These are phyloP conservation scores for Malassezia sp. DNA, from an alignment of 1,284 basidiomycete species.

Conservation along the genomic window DNA sequence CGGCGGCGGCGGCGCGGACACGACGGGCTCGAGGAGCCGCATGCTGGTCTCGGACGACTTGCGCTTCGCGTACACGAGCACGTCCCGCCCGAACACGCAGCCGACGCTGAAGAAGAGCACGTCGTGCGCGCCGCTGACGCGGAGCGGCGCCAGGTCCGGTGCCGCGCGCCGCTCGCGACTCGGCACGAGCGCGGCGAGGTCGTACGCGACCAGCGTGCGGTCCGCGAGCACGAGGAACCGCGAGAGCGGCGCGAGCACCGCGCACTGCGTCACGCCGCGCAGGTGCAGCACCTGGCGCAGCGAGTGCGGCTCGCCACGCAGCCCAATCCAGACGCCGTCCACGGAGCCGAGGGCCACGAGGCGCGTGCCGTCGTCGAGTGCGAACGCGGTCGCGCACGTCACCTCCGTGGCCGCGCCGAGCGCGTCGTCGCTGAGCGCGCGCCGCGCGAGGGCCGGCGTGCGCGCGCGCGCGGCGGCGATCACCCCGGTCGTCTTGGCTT, in stretches of 20 bases:
- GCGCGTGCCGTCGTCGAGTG: slow-evolving; percentile 66
- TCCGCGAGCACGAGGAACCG: slow-evolving; percentile 90
- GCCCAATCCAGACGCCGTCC: slow-evolving; percentile 92
- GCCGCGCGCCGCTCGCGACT: slow-evolving; percentile 60
- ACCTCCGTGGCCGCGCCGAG: slow-evolving; percentile 73
- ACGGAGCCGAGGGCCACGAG: slow-evolving; percentile 85
- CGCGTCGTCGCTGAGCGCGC: slow-evolving; percentile 15
- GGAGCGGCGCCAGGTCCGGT: slow-evolving; percentile 56
- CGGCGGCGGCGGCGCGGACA: slow-evolving; percentile 53
- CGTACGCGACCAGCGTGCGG: slow-evolving; percentile 61
- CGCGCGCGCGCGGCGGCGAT: neutral
- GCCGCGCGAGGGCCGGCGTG: neutral
- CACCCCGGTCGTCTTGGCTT: slow-evolving; percentile 53
- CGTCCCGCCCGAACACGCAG: slow-evolving; percentile 65
- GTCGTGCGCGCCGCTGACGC: slow-evolving; percentile 74
- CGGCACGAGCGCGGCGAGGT: slow-evolving; percentile 87
- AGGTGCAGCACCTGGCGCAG: slow-evolving; percentile 79
- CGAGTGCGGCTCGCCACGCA: slow-evolving; percentile 72
- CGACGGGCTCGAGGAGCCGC: slow-evolving; percentile 82
- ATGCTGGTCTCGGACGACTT: slow-evolving; percentile 82
- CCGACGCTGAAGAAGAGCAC: slow-evolving; percentile 91
- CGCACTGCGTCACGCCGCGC: slow-evolving; percentile 80
- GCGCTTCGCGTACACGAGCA: slow-evolving; percentile 91
- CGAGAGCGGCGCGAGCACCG: slow-evolving; percentile 84
- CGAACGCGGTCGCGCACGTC: slow-evolving; percentile 70